Evolutionary conservation across 176 grass and related monocot genomes (phyloP), one percentile per base, ranked within the genome.

Genomic region (Triticum urartu): DNA sequence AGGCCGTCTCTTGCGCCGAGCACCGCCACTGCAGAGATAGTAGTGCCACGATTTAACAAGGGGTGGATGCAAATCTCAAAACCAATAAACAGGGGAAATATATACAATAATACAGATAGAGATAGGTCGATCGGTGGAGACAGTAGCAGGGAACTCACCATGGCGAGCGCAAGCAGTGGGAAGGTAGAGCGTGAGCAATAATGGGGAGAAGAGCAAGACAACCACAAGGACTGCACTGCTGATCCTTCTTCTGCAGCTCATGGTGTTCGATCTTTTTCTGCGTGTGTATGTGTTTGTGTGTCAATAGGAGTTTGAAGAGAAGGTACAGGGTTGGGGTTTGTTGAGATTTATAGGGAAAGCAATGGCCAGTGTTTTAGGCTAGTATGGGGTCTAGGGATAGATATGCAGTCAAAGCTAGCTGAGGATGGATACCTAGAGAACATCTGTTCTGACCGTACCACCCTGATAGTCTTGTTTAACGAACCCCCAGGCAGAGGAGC

Each of bases 371-470:
- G 26, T 12, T 26, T 8, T 21, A 59, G 54, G 52, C 22, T 50
- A 74, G 38, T 21, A 59, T 56, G 52, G 74, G 74, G 47, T 77
- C 15, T 38, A 79, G 21, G 64, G 42, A 61, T 67, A 62, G 72
- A 67, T 65, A 68, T 17, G 81, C 54, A 63, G 85, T 91, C 86
- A 91, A 91, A 91, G 77, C 76, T 81, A 63, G 62, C 15, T 24
- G 68, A 8, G 60, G 66, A 54, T 54, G 50, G 50, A 74, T 54
- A 33, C 45, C 81, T 64, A 79, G n/a, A 80, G 78, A 85, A 88
- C 83, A 77, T 91, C 81, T 88, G 77, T 70, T 76, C 36, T 75
- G 68, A 62, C 77, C 77, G 81, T 91, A 91, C 89, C 2, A 7
- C 60, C 22, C n/a, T 43, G 22, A 3, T 68, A 81, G 61, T 77